Evolutionary conservation across 1,284 basidiomycete genomes (phyloP), one percentile per base, ranked within the genome.

Genomic region (Ustilago loliicola): DNA sequence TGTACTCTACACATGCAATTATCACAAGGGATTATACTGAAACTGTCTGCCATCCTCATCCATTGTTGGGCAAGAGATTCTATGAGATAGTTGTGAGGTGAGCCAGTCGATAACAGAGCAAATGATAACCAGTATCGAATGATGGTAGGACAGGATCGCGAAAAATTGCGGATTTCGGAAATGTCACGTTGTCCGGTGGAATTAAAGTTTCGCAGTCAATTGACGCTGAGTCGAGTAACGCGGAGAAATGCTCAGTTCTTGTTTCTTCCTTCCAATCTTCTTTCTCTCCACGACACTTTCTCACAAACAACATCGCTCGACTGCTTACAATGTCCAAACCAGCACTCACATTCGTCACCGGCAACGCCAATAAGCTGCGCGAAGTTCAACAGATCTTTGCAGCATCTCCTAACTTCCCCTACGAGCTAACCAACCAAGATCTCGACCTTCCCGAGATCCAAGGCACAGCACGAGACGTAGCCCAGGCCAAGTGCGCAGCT

Each of bases 321-420:
- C 25, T 17, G 36, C 30, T 19, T 40, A 36, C 2, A 29, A 75
- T 75, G 73, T 67, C 68, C n/a, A 77, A 69, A 29, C 65, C 61
- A 9, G 74, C 67, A 5, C 72, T 85, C 23, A 83, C 81, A 1
- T 98, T 98, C 85, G 94, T 98, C 21, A 98, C 96, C 1, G 94
- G 95, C 48, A 98, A 98, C 86, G 90, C 91, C 36, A 95, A 96
- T 89, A 99, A 99, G 88, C 89, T 98, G 32, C 90, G 89, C 68
- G 96, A 99, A 88, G 95, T 96, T 57, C 90, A 91, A 78, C 89
- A 90, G 45, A 95, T 96, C 82, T 69, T 83, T 40, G 74, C 73
- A 3, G 52, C 70, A 23, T 65, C 76, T 10, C 69, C 77, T 38
- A 50, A 56, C 61, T 72, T 77, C 17, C 58, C 65, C 5, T 82